These are phyloP conservation scores for Paramecium caudatum DNA, from an alignment of 73 alveolate genomes.

Conservation along the genomic window DNA sequence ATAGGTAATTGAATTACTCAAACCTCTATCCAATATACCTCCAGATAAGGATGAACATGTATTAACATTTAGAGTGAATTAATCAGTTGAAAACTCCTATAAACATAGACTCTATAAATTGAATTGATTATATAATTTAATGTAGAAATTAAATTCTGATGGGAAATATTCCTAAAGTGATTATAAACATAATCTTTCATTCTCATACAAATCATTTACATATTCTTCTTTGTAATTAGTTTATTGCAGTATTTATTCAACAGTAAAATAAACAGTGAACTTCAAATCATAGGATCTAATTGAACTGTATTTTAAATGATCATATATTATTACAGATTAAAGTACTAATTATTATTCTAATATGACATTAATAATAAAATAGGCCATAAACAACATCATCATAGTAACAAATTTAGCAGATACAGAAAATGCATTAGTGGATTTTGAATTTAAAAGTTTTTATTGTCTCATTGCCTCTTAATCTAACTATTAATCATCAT, in stretches of 20 bases:
- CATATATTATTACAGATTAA: not conserved
- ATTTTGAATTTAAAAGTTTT: constrained; percentile 34
- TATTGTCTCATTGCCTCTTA: constrained; percentile 39
- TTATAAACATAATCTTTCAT: constrained; percentile 29
- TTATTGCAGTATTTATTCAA: constrained; percentile 7
- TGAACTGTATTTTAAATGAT: constrained; percentile 3
- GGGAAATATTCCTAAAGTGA: not conserved
- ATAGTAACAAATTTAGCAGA: constrained; percentile 5
- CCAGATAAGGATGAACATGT: not conserved
- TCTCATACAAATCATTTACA: not conserved
- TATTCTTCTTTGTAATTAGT: constrained; percentile 37
- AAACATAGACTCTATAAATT: constrained; percentile 23
- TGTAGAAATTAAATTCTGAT: constrained; percentile 15
- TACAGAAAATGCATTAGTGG: constrained; percentile 12
- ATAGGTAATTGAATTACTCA: constrained; percentile 10
- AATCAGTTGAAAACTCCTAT: not conserved
- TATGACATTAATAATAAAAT: constrained; percentile 1
- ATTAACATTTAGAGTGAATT: not conserved
- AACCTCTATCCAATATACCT: constrained; percentile 62
- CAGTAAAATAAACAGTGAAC: constrained; percentile 23
- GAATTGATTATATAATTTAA: not conserved
- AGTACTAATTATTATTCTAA: constrained; percentile 7
- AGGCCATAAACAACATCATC: constrained; percentile 53
- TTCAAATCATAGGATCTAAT: constrained; percentile 3
- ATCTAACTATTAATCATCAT: constrained; percentile 33